Evolutionary conservation across 2,329 filamentous ascomycete genomes (phyloP).

Genomic region (Colletotrichum salicis): DNA sequence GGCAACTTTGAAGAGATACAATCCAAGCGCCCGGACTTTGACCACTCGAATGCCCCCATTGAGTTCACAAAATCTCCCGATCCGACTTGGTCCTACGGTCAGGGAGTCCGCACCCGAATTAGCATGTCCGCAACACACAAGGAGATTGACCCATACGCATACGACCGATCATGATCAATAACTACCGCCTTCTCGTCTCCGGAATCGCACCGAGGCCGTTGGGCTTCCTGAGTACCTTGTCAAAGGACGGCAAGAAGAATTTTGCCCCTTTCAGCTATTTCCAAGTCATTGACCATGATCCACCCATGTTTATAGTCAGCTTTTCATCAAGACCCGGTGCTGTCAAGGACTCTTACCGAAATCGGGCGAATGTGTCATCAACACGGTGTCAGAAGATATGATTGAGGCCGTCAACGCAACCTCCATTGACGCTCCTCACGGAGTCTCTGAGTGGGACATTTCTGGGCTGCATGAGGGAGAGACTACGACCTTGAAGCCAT

Average conservation of each 20-base stretch:
- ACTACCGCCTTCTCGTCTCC: conserved; percentile 95
- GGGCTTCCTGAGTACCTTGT: conserved; percentile 66
- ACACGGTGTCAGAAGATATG: conserved; percentile 86
- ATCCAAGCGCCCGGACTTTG: conserved; percentile 70
- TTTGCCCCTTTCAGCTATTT: conserved; percentile 90
- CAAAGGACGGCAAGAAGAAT: conserved; percentile 72
- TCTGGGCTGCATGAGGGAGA: conserved; percentile 60
- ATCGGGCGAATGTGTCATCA: conserved; percentile 83
- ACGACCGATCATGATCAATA: conserved; percentile 74
- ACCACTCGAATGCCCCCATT: conserved; percentile 55
- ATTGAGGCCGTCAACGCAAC: conserved; percentile 87
- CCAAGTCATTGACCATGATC: conserved; percentile 84
- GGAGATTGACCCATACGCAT: conserved; percentile 81
- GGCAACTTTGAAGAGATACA: conserved; percentile 77
- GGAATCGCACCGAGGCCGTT: conserved; percentile 58
- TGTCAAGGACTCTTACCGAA: conserved; percentile 82
- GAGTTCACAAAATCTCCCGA: conserved; percentile 70
- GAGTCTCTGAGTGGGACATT: conserved; percentile 81
- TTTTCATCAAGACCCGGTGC: conserved; percentile 55
- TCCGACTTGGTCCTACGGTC: conserved; percentile 72
- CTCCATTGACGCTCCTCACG: conserved; percentile 80
- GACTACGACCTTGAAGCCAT: conserved; percentile 68
- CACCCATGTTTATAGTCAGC: conserved; percentile 79
- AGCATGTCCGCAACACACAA: conserved; percentile 60
- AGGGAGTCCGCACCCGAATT: conserved; percentile 49